Conservation (phyloP, 257 asterid genomes). For the Orobanche coerulescens region DNA sequence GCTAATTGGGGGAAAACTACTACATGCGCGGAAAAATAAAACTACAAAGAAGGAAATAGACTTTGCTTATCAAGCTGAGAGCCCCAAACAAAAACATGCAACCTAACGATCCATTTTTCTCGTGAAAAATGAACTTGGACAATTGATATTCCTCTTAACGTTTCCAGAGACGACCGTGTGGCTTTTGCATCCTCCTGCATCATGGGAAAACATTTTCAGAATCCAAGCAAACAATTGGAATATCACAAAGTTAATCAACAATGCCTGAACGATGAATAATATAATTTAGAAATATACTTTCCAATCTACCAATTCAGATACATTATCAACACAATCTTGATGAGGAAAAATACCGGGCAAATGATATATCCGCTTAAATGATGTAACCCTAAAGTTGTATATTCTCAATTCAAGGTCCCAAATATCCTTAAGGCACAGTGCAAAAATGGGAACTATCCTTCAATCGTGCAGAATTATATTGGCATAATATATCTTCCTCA, state of each 20-base stretch:
- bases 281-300: background rate
- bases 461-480: background rate
- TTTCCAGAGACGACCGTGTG: slow-evolving; percentile 49
- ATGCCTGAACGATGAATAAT: background rate
- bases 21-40: background rate
- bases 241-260: background rate
- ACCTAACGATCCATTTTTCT: slow-evolving; percentile 10
- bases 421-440: background rate
- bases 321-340: background rate
- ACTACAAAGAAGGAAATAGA: background rate
- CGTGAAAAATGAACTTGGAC: background rate
- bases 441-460: background rate
- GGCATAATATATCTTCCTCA: background rate
- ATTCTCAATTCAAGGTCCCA: background rate
- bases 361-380: background rate
- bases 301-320: background rate
- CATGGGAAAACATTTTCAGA: background rate
- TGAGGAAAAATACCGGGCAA: background rate
- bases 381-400: background rate
- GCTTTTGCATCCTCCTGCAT: slow-evolving; percentile 67
- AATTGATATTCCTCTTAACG: slow-evolving; percentile 27
- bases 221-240: background rate
- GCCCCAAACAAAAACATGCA: slow-evolving; percentile 13
- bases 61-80: background rate
- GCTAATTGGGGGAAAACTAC: background rate